Conservation (phyloP, 1,284 basidiomycete genomes). For the Fomitopsis palustris region DNA sequence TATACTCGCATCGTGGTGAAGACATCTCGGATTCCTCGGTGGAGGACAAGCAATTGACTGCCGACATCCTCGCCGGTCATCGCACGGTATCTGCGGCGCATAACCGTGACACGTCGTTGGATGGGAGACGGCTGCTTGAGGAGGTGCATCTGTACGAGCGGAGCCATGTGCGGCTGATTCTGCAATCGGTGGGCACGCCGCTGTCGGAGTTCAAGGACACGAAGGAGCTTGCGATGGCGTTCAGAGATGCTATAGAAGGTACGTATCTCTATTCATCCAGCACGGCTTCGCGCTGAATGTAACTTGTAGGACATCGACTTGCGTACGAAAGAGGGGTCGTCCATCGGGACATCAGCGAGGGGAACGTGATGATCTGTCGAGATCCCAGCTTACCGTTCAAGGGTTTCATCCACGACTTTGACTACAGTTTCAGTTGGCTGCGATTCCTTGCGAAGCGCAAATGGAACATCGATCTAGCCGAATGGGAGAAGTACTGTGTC, state of each 20-base stretch:
- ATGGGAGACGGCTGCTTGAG: too few species aligned
- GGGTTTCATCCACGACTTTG: background rate
- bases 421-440: background rate
- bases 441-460: background rate
- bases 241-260: background rate
- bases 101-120: too few species aligned
- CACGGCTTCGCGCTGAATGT: too few species aligned
- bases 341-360: background rate
- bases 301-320: background rate
- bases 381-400: background rate
- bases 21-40: too few species aligned
- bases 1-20: too few species aligned
- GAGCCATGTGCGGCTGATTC: background rate
- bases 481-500: background rate
- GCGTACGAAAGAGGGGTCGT: background rate
- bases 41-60: too few species aligned
- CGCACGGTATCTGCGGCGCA: background rate
- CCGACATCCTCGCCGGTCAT: background rate
- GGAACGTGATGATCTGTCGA: background rate
- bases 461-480: background rate
- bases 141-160: background rate
- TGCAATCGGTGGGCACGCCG: background rate
- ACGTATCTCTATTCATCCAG: background rate
- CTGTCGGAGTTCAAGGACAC: background rate
- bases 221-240: background rate